phyloP scores from a whole-genome alignment of 352 stramenopile genomes.

The Phytopythium cucurbitacearum region DNA sequence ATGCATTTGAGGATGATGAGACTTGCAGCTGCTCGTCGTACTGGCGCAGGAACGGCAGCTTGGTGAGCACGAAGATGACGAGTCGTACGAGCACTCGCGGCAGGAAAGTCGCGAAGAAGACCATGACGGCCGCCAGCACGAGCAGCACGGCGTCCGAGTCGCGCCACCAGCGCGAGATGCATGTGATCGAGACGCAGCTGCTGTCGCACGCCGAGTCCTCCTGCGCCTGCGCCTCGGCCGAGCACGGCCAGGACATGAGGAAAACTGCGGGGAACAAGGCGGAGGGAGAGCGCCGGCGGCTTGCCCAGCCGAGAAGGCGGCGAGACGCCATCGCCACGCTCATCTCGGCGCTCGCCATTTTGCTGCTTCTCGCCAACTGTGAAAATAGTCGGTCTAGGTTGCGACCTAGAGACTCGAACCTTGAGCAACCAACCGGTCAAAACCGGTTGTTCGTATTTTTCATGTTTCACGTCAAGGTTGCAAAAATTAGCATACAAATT shows the following conservation, averaged over 20 bases:
- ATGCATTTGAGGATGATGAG: not conserved
- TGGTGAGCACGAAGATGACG: constrained; percentile 84
- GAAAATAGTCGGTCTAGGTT: too few relatives aligned
- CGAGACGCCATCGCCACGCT: too few relatives aligned
- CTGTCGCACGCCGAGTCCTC: constrained; percentile 16
- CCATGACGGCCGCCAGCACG: constrained; percentile 57
- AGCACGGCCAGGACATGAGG: not conserved
- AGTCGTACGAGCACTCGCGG: constrained; percentile 79
- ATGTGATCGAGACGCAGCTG: constrained; percentile 39
- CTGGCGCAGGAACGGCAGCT: constrained; percentile 82
- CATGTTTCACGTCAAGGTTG: too few relatives aligned
- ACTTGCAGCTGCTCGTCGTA: constrained; percentile 18
- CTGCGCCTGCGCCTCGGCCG: not conserved
- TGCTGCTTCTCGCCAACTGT: too few relatives aligned
- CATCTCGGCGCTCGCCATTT: too few relatives aligned
- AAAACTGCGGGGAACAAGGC: too few relatives aligned
- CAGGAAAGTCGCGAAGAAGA: constrained; percentile 88
- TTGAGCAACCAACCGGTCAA: too few relatives aligned
- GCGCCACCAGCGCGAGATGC: constrained; percentile 59
- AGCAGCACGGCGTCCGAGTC: constrained; percentile 29
- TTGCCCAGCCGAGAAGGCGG: too few relatives aligned
- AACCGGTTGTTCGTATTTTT: too few relatives aligned
- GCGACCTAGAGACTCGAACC: too few relatives aligned
- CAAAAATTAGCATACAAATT: too few relatives aligned
- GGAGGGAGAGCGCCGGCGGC: too few relatives aligned